Evolutionary conservation across 2,329 filamentous ascomycete species (phyloP).

Genomic region (Dothideomycetes sp.): DNA sequence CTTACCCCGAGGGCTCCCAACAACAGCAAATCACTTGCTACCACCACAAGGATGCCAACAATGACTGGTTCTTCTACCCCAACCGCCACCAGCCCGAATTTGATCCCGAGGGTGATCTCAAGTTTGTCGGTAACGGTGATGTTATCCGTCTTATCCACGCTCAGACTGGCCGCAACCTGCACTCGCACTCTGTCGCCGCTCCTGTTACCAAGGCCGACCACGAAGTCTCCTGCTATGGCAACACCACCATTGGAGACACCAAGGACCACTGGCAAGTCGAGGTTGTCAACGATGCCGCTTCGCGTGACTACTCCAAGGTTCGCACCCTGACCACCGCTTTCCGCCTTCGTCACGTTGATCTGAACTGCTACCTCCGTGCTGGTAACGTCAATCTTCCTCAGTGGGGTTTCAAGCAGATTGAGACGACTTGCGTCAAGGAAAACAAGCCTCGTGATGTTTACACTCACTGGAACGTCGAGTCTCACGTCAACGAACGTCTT

Average conservation of each 20-base stretch:
- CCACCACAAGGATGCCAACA: slow-evolving; percentile 99
- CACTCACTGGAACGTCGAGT: slow-evolving; percentile 98
- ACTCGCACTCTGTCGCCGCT: slow-evolving; percentile 84
- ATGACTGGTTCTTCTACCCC: slow-evolving; percentile 98
- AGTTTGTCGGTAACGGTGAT: slow-evolving; percentile 68
- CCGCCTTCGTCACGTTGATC: slow-evolving; percentile 68
- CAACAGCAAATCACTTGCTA: slow-evolving; percentile 99
- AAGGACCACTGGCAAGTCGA: slow-evolving; percentile 98
- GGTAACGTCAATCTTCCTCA: slow-evolving; percentile 94
- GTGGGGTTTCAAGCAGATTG: slow-evolving; percentile 99
- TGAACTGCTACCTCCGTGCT: slow-evolving; percentile 89
- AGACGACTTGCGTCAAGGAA: slow-evolving; percentile 87
- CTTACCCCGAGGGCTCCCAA: slow-evolving; percentile 81
- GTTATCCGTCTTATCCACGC: slow-evolving; percentile 82
- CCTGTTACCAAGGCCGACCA: slow-evolving; percentile 81
- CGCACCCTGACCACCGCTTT: slow-evolving; percentile 91
- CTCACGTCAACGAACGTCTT: slow-evolving; percentile 85
- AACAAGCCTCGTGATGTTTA: slow-evolving; percentile 90
- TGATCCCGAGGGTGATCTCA: slow-evolving; percentile 57
- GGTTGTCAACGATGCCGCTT: slow-evolving; percentile 81
- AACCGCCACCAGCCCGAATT: slow-evolving; percentile 71
- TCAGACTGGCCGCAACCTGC: slow-evolving; percentile 91
- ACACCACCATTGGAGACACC: slow-evolving; percentile 86
- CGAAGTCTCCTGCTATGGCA: slow-evolving; percentile 94
- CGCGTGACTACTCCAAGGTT: slow-evolving; percentile 71